A percentile compares a stretch with the other conserved stretches of the same genome.
phyloP scores from a whole-genome alignment of 2,329 filamentous ascomycete species.

The Aspergillus tubingensis region DNA sequence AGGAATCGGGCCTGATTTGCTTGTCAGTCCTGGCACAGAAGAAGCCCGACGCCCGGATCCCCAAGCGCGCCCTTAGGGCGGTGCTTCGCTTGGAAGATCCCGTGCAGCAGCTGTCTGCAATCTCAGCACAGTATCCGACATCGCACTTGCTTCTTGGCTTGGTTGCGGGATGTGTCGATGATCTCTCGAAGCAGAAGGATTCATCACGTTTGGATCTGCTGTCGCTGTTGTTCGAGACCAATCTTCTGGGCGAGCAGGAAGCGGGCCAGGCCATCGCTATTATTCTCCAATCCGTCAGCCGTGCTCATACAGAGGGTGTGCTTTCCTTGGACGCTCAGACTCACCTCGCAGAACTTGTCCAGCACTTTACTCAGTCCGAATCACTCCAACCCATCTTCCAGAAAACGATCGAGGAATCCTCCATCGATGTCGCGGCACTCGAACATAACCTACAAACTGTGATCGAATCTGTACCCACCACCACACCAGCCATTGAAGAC shows the following conservation, averaged over 20 bases:
- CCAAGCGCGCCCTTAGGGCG: conserved; percentile 66
- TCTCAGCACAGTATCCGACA: conserved; percentile 35
- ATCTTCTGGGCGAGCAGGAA: conserved; percentile 35
- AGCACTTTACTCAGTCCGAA: conserved; percentile 63
- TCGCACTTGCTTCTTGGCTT: conserved; percentile 41
- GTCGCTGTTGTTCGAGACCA: conserved; percentile 37
- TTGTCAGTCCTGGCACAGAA: conserved; percentile 80
- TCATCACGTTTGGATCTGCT: conserved; percentile 50
- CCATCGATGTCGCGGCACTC: conserved; percentile 71
- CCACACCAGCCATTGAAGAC: conserved; percentile 51
- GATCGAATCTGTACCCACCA: conserved; percentile 60
- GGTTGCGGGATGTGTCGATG: conserved; percentile 36
- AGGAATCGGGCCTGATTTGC: conserved; percentile 73
- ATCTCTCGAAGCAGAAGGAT: conserved; percentile 37
- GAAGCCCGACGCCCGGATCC: conserved; percentile 68
- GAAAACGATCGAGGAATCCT: conserved; percentile 65
- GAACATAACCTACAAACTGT: conserved; percentile 74
- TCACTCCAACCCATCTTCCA: conserved; percentile 65
- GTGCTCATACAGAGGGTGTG: conserved; percentile 50
- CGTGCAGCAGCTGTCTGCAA: conserved; percentile 36
- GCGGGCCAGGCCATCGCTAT: conserved; percentile 34
- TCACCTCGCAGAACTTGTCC: conserved; percentile 67
- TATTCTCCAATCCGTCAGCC: conserved; percentile 36
- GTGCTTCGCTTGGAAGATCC: conserved; percentile 39
- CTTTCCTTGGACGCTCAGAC: conserved; percentile 56